Percentiles rank a stretch among this genome's conserved stretches.
phyloP scores from a whole-genome alignment of 139 green algal species.

The Chlamydomonas applanata region DNA sequence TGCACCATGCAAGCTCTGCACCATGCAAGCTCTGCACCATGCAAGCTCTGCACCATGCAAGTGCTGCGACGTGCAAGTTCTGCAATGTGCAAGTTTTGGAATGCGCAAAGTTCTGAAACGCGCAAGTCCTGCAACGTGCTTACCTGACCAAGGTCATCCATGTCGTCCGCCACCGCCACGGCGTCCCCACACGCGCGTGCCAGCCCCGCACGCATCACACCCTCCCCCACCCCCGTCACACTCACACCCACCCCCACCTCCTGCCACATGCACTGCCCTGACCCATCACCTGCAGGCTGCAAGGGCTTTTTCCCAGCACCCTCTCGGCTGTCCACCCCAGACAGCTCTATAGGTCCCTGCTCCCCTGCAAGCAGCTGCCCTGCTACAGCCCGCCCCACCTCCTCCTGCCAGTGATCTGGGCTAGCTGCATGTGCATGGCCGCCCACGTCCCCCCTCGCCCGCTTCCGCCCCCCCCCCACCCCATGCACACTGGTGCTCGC shows the following conservation, averaged over 20 bases:
- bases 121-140: background rate
- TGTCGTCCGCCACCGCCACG: background rate
- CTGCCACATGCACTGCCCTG: background rate
- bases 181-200: conserved; percentile 35
- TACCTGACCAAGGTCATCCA: background rate
- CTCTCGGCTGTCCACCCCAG: background rate
- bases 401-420: too few relatives aligned
- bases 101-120: background rate
- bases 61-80: background rate
- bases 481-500: too few relatives aligned
- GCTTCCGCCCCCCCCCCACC: too few relatives aligned
- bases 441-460: too few relatives aligned
- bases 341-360: background rate
- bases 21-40: too few relatives aligned
- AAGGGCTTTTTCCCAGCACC: too few relatives aligned
- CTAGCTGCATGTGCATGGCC: too few relatives aligned
- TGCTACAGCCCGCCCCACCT: too few relatives aligned
- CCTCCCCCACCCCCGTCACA: conserved; percentile 72
- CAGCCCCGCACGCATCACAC: conserved; percentile 60
- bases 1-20: too few relatives aligned
- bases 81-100: background rate
- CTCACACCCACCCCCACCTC: conserved; percentile 52
- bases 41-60: too few relatives aligned
- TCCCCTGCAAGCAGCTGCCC: too few relatives aligned
- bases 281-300: background rate